These are phyloP conservation scores for Silybum marianum DNA, from an alignment of 129 eudicot genomes.

Conservation along the genomic window DNA sequence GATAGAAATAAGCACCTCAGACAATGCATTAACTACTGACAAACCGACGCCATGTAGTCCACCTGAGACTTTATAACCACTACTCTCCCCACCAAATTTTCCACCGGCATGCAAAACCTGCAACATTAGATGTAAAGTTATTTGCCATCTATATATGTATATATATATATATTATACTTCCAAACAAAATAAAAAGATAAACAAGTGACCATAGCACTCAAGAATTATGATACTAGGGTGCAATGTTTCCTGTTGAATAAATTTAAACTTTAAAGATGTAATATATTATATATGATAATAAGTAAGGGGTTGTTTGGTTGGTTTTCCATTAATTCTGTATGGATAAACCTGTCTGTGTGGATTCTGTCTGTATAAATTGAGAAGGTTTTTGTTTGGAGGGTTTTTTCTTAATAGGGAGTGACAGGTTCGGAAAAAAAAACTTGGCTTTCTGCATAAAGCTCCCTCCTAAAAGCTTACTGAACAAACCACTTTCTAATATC, in stretches of 20 bases:
- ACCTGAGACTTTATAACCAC: slow-evolving; percentile 97
- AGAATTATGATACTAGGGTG: background rate
- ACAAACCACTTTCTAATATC: too few species aligned
- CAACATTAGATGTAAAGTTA: slow-evolving; percentile 27
- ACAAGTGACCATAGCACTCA: background rate
- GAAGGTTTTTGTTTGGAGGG: too few species aligned
- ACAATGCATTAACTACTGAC: slow-evolving; percentile 94
- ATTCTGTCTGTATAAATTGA: too few species aligned
- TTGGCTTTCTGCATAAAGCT: too few species aligned
- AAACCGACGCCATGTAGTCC: slow-evolving; percentile 98
- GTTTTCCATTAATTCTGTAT: too few species aligned
- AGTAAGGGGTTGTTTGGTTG: too few species aligned
- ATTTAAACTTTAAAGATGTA: background rate
- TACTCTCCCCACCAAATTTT: slow-evolving; percentile 96
- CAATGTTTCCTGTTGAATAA: background rate
- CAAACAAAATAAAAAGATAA: background rate
- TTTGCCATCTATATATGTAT: too few species aligned
- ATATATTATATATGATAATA: background rate
- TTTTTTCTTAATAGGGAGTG: too few species aligned
- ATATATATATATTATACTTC: background rate
- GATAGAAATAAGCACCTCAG: slow-evolving; percentile 58
- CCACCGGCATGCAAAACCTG: slow-evolving; percentile 99
- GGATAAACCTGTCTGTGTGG: too few species aligned
- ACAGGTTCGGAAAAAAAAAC: too few species aligned
- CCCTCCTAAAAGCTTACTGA: too few species aligned